These are phyloP conservation scores for Salix caprea DNA, from an alignment of 345 rosid species.

Conservation along the genomic window DNA sequence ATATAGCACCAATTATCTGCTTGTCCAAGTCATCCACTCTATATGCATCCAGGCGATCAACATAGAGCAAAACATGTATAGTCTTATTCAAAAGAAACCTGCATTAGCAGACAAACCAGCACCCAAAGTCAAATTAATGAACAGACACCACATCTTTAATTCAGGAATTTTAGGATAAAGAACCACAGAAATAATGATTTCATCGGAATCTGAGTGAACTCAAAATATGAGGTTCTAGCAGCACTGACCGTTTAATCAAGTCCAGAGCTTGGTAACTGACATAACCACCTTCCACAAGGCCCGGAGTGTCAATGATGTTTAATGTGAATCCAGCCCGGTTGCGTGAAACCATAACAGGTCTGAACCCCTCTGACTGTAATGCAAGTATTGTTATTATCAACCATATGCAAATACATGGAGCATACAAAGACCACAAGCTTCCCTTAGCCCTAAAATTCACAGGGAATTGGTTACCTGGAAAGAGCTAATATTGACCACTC, in stretches of 20 bases:
- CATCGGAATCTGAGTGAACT: neutral
- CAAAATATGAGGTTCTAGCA: neutral
- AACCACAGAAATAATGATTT: neutral
- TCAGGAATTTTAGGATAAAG: neutral
- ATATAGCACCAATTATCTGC: slow-evolving; percentile 66
- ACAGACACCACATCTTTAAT: neutral
- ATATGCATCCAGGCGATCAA: slow-evolving; percentile 79
- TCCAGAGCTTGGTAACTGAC: slow-evolving; percentile 72
- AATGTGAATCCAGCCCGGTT: slow-evolving; percentile 66
- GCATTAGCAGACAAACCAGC: slow-evolving; percentile 12
- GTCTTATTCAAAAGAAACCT: slow-evolving; percentile 73
- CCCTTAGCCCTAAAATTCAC: neutral
- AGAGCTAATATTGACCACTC: slow-evolving; percentile 61
- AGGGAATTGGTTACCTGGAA: slow-evolving; percentile 48
- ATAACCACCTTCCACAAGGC: slow-evolving; percentile 82
- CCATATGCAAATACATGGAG: neutral
- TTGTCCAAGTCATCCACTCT: slow-evolving; percentile 82
- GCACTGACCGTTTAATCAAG: slow-evolving; percentile 57
- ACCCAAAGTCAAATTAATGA: neutral
- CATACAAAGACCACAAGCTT: neutral
- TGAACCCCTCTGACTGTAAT: slow-evolving; percentile 53
- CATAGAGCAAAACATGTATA: slow-evolving; percentile 65
- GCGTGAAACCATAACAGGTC: slow-evolving; percentile 80
- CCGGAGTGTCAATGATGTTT: slow-evolving; percentile 78
- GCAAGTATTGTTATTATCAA: neutral